Evolutionary conservation across 495 filamentous ascomycete species (phyloP), one percentile per base, ranked within the genome.

Genomic region (Aspergillus kassunensis): DNA sequence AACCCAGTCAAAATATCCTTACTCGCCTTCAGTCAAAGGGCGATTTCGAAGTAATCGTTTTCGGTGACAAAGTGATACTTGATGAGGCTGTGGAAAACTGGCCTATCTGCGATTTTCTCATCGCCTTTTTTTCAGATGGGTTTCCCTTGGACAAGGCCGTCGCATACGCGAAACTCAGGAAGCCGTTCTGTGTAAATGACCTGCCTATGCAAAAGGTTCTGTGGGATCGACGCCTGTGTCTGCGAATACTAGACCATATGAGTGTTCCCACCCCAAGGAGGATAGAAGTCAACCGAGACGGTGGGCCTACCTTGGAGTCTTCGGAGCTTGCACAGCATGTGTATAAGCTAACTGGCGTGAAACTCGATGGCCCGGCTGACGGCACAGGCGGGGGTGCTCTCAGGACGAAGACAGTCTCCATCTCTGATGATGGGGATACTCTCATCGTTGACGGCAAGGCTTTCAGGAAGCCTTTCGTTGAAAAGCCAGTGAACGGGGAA

Each of bases 111-210:
- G 93, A 99, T 68, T 99, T 93, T 59, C 73, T 99, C 18, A 93
- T 99, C 41, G 92, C 90, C 16, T 99, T 99, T 69, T 99, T 96
- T 70, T 96, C 90, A 0, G 91, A 95, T 66, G 93, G 93, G 0
- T 99, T 99, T 56, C 93, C 93, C 0, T 72, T 99, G 27, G 91
- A 99, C 40, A 99, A 97, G 66, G 95, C 93, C 5, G 95, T 97
- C 60, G 87, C 90, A 12, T 99, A 99, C 67, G 87, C 88, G 36
- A 86, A 86, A 54, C 79, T 95, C 9, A 84, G 93, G 33, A 96
- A 92, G 63, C 95, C 93, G 10, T 96, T 96, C 53, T 96, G 91
- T 63, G 89, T 99, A 63, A 99, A 99, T 68, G 92, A 99, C 60
- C 70, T 99, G 44, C 89, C 89, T 3, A 97, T 99, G 93, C 93